Conservation (phyloP, 1,284 basidiomycete genomes). For the Laetiporus sulphureus region DNA sequence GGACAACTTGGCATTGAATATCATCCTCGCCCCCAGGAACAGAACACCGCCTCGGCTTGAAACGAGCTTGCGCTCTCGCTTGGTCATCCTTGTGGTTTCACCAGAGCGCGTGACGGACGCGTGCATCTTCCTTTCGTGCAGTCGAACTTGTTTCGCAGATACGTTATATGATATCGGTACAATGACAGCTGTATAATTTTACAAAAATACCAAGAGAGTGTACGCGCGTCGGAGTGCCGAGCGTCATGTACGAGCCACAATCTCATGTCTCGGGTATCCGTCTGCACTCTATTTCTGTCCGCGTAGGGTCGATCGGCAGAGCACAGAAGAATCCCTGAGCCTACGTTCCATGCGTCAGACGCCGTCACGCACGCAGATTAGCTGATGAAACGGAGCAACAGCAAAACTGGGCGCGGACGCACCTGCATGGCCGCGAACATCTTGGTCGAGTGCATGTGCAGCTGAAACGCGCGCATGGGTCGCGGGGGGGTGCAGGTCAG, state of each 20-base stretch:
- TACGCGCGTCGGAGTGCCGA: no score
- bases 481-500: no score
- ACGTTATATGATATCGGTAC: background rate
- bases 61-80: no score
- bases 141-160: background rate
- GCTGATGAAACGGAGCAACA: constrained; percentile 7
- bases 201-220: no score
- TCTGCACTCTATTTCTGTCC: constrained; percentile 72
- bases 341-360: constrained; percentile 26
- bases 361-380: background rate
- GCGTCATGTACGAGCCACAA: no score
- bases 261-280: constrained; percentile 47
- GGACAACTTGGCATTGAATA: constrained; percentile 54
- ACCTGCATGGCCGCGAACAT: constrained; percentile 79
- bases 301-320: constrained; percentile 63
- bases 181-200: background rate
- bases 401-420: constrained; percentile 15
- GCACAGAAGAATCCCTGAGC: constrained; percentile 69
- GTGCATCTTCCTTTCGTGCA: background rate
- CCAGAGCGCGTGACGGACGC: background rate
- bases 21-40: constrained; percentile 1
- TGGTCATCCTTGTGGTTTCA: background rate
- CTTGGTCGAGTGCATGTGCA: constrained; percentile 61
- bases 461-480: no score
- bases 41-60: background rate